phyloP scores from a whole-genome alignment of 2,329 filamentous ascomycete species.

The Drechslerella stenobrocha region DNA sequence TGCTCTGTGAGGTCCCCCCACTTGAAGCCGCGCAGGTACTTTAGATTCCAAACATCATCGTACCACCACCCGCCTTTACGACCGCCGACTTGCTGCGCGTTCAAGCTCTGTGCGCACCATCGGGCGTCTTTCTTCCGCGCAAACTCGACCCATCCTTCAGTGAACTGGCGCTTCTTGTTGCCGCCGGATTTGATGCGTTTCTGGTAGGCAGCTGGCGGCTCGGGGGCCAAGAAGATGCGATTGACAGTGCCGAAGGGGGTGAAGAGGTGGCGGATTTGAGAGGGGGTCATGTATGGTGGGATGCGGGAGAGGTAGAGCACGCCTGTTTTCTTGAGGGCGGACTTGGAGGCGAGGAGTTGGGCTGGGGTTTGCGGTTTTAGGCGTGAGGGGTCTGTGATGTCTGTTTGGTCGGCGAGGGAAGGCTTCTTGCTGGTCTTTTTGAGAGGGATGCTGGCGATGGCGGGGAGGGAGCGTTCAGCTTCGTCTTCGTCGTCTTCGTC shows the following conservation, averaged over 20 bases:
- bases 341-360: slow-evolving; percentile 68
- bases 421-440: slow-evolving; percentile 52
- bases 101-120: slow-evolving; percentile 72
- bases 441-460: slow-evolving; percentile 50
- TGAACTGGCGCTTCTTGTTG: slow-evolving; percentile 80
- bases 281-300: slow-evolving; percentile 85
- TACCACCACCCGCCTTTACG: slow-evolving; percentile 83
- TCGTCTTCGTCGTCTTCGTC: slow-evolving; percentile 51
- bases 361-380: slow-evolving; percentile 65
- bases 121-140: slow-evolving; percentile 75
- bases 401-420: slow-evolving; percentile 56
- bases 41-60: slow-evolving; percentile 82
- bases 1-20: slow-evolving; percentile 64
- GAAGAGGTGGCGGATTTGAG: slow-evolving; percentile 74
- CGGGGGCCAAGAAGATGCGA: slow-evolving; percentile 76
- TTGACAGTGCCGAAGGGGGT: slow-evolving; percentile 74
- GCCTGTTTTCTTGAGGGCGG: slow-evolving; percentile 71
- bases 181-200: slow-evolving; percentile 72
- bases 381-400: slow-evolving; percentile 56
- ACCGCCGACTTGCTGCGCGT: slow-evolving; percentile 68
- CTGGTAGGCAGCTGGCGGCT: slow-evolving; percentile 69
- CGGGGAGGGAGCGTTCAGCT: slow-evolving; percentile 51
- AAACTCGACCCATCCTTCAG: slow-evolving; percentile 87
- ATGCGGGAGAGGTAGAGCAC: slow-evolving; percentile 82
- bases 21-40: slow-evolving; percentile 81